These are phyloP conservation scores for Solanum sparsipilum DNA, from an alignment of 257 asterid species.

Conservation along the genomic window DNA sequence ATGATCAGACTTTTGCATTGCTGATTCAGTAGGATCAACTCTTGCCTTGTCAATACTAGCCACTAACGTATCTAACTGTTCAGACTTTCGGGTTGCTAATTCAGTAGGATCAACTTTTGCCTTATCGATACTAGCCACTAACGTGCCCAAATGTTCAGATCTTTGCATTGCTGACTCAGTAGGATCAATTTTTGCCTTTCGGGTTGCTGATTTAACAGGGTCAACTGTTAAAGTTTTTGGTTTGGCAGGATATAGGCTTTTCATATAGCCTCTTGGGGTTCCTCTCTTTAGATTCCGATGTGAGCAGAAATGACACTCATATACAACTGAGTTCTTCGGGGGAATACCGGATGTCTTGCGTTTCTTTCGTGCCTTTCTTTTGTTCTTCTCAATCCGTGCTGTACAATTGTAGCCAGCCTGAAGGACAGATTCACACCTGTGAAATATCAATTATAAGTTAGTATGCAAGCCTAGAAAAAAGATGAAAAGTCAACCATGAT, in stretches of 20 bases:
- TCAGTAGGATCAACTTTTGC: neutral
- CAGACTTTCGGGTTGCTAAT: neutral
- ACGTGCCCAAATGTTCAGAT: neutral
- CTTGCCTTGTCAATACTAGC: neutral
- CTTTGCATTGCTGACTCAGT: neutral
- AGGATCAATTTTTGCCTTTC: neutral
- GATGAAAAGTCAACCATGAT: neutral
- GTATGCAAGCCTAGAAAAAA: neutral
- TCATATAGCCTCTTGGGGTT: constrained; percentile 51
- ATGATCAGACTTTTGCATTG: neutral
- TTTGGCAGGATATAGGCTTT: constrained; percentile 36
- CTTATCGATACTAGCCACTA: neutral
- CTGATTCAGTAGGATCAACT: neutral
- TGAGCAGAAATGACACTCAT: constrained; percentile 56
- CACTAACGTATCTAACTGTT: neutral
- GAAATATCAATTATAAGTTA: neutral
- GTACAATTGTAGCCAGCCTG: constrained; percentile 60
- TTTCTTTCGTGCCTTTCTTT: constrained; percentile 15
- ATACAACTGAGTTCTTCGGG: constrained; percentile 42
- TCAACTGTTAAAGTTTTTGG: constrained; percentile 13
- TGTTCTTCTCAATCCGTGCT: constrained; percentile 41
- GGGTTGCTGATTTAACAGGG: neutral
- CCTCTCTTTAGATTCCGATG: constrained; percentile 61
- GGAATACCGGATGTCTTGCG: constrained; percentile 19
- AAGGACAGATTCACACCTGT: constrained; percentile 68